phyloP scores from a whole-genome alignment of 495 filamentous ascomycete genomes.

The Xylaria grammica region DNA sequence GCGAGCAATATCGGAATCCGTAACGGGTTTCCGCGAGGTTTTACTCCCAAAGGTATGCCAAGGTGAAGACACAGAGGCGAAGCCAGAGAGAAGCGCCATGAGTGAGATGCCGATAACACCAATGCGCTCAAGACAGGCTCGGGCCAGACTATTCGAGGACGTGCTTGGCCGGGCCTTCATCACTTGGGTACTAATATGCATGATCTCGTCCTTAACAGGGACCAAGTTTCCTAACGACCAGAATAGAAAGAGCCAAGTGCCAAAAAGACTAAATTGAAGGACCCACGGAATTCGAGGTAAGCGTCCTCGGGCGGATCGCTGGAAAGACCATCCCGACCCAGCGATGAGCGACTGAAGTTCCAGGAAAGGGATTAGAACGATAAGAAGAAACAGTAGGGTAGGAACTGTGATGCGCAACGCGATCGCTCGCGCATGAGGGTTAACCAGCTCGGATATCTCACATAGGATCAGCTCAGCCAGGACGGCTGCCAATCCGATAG shows the following conservation, averaged over 20 bases:
- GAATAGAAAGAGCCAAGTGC: slow-evolving; percentile 68
- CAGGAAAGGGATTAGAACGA: slow-evolving; percentile 72
- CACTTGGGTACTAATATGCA: slow-evolving; percentile 33
- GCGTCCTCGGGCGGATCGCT: slow-evolving; percentile 52
- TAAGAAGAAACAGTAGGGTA: slow-evolving; percentile 66
- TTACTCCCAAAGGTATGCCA: slow-evolving; percentile 79
- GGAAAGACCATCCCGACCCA: slow-evolving; percentile 63
- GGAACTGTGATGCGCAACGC: slow-evolving; percentile 70
- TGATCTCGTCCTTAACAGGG: slow-evolving; percentile 53
- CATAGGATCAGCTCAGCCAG: slow-evolving; percentile 77
- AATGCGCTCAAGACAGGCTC: slow-evolving; percentile 78
- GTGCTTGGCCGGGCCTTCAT: slow-evolving; percentile 26
- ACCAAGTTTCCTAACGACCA: slow-evolving; percentile 75
- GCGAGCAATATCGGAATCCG: slow-evolving; percentile 70
- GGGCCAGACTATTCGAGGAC: slow-evolving; percentile 50
- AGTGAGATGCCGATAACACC: slow-evolving; percentile 80
- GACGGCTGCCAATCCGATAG: slow-evolving; percentile 73
- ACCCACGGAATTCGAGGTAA: slow-evolving; percentile 59
- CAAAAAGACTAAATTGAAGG: slow-evolving; percentile 62
- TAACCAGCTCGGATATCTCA: slow-evolving; percentile 75
- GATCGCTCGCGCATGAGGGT: slow-evolving; percentile 62
- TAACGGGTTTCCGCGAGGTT: slow-evolving; percentile 57
- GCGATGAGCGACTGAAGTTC: slow-evolving; percentile 71
- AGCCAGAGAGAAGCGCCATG: slow-evolving; percentile 82
- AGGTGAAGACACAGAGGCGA: slow-evolving; percentile 77